Evolutionary conservation across 768 basidiomycete genomes (phyloP).

Genomic region (Macrocybe gigantea): DNA sequence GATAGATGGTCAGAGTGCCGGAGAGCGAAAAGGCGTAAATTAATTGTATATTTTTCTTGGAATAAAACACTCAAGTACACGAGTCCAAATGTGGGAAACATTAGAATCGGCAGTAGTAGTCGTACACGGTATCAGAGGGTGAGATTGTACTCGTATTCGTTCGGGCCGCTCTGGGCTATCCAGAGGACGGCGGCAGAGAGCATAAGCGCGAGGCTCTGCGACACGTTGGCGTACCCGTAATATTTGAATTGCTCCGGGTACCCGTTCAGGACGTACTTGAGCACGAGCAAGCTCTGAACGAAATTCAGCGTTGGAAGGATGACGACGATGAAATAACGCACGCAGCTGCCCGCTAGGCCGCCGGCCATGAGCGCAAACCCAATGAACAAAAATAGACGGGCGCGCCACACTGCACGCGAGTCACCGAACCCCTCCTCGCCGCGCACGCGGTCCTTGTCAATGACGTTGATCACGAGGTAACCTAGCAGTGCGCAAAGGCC

Average conservation of each 20-base stretch:
- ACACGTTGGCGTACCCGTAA: constrained; percentile 95
- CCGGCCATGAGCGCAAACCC: constrained; percentile 98
- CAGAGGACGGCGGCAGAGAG: constrained; percentile 84
- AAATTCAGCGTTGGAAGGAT: not conserved
- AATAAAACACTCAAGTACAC: too few relatives aligned
- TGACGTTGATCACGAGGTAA: constrained; percentile 86
- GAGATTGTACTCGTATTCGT: constrained; percentile 92
- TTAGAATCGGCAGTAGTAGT: too few relatives aligned
- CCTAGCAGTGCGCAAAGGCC: constrained; percentile 91
- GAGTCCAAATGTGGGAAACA: too few relatives aligned
- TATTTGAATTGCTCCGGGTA: constrained; percentile 76
- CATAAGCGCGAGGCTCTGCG: constrained; percentile 84
- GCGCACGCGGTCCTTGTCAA: constrained; percentile 87
- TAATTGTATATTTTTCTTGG: too few relatives aligned
- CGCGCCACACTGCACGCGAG: constrained; percentile 84
- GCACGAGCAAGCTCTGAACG: constrained; percentile 72
- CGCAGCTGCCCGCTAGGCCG: constrained; percentile 94
- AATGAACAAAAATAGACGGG: constrained; percentile 84
- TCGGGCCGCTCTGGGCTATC: constrained; percentile 81
- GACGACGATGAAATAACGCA: constrained; percentile 35
- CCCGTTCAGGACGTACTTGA: constrained; percentile 80
- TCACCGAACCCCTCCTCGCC: constrained; percentile 81
- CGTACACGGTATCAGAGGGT: too few relatives aligned
- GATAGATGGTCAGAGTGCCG: too few relatives aligned
- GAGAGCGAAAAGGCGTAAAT: too few relatives aligned